Conservation (phyloP, 331 rosid genomes). For the Dryas integrifolia region DNA sequence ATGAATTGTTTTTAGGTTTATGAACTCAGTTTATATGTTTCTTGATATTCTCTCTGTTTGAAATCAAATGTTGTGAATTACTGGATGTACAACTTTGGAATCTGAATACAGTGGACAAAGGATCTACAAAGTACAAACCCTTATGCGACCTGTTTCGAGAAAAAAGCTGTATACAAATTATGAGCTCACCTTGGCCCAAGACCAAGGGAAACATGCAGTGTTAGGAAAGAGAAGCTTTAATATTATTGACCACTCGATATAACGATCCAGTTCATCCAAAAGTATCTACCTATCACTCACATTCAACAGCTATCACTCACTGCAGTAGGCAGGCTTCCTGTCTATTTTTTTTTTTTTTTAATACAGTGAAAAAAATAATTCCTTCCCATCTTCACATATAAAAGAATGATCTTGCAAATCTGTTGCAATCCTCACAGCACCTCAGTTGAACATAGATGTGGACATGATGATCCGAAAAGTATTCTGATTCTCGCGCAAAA, state of each 20-base stretch:
- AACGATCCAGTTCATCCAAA: neutral
- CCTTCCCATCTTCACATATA: neutral
- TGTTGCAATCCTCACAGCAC: conserved; percentile 4
- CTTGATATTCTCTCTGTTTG: neutral
- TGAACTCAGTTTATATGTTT: neutral
- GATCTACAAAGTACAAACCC: too few relatives aligned
- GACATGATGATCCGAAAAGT: conserved; percentile 25
- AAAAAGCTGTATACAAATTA: too few relatives aligned
- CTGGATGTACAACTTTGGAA: neutral
- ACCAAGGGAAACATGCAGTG: neutral
- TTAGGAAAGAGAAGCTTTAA: neutral
- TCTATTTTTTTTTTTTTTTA: too few relatives aligned
- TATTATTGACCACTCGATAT: neutral
- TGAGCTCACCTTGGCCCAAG: too few relatives aligned
- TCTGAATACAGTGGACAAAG: neutral
- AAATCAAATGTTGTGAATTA: neutral
- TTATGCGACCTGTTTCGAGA: too few relatives aligned
- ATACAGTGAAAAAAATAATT: neutral
- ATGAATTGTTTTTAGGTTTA: neutral
- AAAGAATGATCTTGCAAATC: conserved; percentile 9
- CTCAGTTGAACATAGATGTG: conserved; percentile 9
- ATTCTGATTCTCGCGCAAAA: conserved; percentile 19
- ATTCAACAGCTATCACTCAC: neutral
- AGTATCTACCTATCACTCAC: neutral
- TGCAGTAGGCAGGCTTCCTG: neutral